phyloP scores from a whole-genome alignment of 139 green algal genomes.

The Volvox africanus region DNA sequence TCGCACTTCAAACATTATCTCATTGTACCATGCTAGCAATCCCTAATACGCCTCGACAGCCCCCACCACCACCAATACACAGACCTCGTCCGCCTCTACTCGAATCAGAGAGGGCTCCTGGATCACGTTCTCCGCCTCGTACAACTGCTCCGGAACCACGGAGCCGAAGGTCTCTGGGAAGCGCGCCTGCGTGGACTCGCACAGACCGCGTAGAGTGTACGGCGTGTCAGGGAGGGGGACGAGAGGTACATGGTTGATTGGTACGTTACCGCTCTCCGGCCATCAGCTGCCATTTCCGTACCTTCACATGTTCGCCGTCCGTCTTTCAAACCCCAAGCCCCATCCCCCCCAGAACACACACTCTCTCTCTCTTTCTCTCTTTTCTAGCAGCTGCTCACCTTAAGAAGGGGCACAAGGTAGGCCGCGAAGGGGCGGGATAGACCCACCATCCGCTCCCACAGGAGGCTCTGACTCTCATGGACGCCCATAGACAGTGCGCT shows the following conservation, averaged over 20 bases:
- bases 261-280: neutral
- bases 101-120: constrained; percentile 80
- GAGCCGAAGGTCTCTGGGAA: constrained; percentile 44
- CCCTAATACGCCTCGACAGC: too few species aligned
- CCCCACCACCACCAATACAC: too few species aligned
- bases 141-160: constrained; percentile 70
- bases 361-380: neutral
- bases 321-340: too few species aligned
- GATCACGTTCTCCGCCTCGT: constrained; percentile 83
- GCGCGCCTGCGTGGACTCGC: constrained; percentile 24
- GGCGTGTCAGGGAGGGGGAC: neutral
- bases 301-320: too few species aligned
- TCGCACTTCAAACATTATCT: neutral
- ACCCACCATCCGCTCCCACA: constrained; percentile 94
- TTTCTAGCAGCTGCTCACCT: constrained; percentile 23
- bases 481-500: constrained; percentile 80
- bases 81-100: constrained; percentile 93
- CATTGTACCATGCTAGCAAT: too few species aligned
- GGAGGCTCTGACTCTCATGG: constrained; percentile 90
- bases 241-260: neutral
- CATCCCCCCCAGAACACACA: neutral
- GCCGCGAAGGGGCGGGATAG: constrained; percentile 73
- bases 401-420: constrained; percentile 61
- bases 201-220: neutral
- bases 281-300: neutral